phyloP scores from a whole-genome alignment of 768 basidiomycete species.

The Lactifluus rugatus region DNA sequence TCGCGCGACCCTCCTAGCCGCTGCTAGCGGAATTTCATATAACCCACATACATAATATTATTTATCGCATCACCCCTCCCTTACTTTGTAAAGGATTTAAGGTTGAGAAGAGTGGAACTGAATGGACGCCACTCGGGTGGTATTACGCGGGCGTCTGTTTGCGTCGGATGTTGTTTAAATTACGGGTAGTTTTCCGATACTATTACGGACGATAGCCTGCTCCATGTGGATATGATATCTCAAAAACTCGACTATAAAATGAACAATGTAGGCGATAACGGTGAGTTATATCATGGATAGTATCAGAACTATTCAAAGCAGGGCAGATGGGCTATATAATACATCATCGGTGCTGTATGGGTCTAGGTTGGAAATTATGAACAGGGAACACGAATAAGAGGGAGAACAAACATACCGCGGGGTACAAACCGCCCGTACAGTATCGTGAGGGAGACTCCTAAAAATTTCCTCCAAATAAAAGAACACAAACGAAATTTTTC shows the following conservation, averaged over 20 bases:
- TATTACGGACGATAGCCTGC: too few relatives aligned
- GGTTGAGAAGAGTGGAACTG: too few relatives aligned
- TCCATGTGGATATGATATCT: too few relatives aligned
- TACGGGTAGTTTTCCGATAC: too few relatives aligned
- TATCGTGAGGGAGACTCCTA: not conserved
- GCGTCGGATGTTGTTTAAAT: not conserved
- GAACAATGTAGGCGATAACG: not conserved
- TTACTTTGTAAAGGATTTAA: too few relatives aligned
- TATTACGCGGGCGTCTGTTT: not conserved
- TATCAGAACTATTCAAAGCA: not conserved
- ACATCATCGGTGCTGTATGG: not conserved
- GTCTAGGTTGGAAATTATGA: not conserved
- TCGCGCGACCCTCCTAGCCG: not conserved
- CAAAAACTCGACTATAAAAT: not conserved
- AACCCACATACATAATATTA: constrained; percentile 6
- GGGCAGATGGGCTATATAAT: not conserved
- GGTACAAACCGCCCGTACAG: not conserved
- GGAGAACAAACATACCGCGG: not conserved
- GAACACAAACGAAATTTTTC: not conserved
- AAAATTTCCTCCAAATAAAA: not conserved
- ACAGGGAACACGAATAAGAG: not conserved
- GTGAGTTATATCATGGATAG: too few relatives aligned
- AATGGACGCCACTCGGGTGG: too few relatives aligned
- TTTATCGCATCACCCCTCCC: constrained; percentile 2
- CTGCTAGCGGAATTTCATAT: not conserved